phyloP scores from a whole-genome alignment of 306 rosid genomes.

The Ochetophila trinervis region DNA sequence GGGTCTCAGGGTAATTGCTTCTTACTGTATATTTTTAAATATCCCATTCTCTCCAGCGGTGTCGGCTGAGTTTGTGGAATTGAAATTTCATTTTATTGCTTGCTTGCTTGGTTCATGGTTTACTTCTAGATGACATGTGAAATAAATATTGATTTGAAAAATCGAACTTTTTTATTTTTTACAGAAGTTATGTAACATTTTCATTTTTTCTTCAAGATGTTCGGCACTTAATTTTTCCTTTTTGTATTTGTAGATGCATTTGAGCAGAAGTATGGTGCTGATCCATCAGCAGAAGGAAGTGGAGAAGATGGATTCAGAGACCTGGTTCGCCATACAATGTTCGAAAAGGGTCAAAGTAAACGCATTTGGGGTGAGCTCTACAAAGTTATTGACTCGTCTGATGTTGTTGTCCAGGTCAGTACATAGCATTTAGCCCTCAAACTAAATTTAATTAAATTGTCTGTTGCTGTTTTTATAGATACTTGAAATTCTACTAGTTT shows the following conservation, averaged over 20 bases:
- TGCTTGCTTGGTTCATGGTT: too few species aligned
- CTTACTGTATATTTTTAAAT: background rate
- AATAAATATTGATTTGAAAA: too few species aligned
- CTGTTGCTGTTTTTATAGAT: background rate
- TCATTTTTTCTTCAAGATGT: background rate
- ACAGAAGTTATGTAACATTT: background rate
- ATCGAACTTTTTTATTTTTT: too few species aligned
- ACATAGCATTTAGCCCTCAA: background rate
- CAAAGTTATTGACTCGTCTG: conserved; percentile 97
- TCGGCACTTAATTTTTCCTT: conserved; percentile 1
- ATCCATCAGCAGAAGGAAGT: conserved; percentile 43
- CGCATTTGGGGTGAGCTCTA: conserved; percentile 99
- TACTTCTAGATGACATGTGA: too few species aligned
- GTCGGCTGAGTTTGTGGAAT: background rate
- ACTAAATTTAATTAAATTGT: background rate
- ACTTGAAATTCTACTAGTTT: too few species aligned
- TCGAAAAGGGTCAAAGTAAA: conserved; percentile 98
- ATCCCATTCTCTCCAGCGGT: background rate
- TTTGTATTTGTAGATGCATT: conserved; percentile 48
- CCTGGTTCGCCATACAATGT: conserved; percentile 89
- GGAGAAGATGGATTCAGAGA: conserved; percentile 81
- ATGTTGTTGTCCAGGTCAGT: conserved; percentile 93
- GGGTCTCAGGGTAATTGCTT: conserved; percentile 69
- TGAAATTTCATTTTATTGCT: too few species aligned
- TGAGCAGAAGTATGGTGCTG: conserved; percentile 54